A percentile compares a stretch with the other conserved stretches of the same genome.
These are phyloP conservation scores for Ulota crispa DNA, from an alignment of 225 moss, liverwort and hornwort species.

Conservation along the genomic window DNA sequence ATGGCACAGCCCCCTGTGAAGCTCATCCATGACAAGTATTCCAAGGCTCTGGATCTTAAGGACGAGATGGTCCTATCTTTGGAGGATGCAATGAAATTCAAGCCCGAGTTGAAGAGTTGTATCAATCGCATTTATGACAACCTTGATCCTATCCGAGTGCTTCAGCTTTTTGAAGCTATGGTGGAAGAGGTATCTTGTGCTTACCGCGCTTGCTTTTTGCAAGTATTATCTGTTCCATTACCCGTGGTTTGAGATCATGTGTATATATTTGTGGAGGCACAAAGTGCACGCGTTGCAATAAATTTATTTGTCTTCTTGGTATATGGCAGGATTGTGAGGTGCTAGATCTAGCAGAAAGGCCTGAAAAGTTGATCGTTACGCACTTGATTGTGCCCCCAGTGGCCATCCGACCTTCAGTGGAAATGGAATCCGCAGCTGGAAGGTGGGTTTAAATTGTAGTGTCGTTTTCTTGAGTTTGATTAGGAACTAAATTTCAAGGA, in stretches of 20 bases:
- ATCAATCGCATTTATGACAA: slow-evolving; percentile 87
- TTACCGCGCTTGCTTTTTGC: slow-evolving; percentile 2
- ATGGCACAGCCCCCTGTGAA: slow-evolving; percentile 90
- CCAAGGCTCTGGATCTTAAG: slow-evolving; percentile 76
- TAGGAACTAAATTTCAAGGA: neutral
- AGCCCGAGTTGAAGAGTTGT: slow-evolving; percentile 86
- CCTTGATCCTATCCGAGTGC: slow-evolving; percentile 89
- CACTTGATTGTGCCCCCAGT: slow-evolving; percentile 93
- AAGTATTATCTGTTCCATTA: neutral
- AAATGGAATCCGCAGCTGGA: slow-evolving; percentile 99
- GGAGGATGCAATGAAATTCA: slow-evolving; percentile 87
- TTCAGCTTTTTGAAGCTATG: slow-evolving; percentile 86
- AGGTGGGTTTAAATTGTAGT: slow-evolving; percentile 47
- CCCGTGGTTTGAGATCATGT: neutral
- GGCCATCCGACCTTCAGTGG: slow-evolving; percentile 96
- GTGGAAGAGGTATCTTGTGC: slow-evolving; percentile 66
- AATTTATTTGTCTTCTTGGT: slow-evolving; percentile 2
- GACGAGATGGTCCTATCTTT: slow-evolving; percentile 77
- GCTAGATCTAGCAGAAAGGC: slow-evolving; percentile 83
- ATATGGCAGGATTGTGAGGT: slow-evolving; percentile 90
- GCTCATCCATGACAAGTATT: slow-evolving; percentile 89
- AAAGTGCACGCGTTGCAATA: neutral
- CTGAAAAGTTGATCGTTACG: slow-evolving; percentile 91
- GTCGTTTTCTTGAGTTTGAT: neutral
- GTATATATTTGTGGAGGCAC: neutral